Percentiles rank a stretch among this genome's conserved stretches.
Evolutionary conservation across 108 stramenopile genomes (phyloP).

Genomic region (Asterionellopsis glacialis): DNA sequence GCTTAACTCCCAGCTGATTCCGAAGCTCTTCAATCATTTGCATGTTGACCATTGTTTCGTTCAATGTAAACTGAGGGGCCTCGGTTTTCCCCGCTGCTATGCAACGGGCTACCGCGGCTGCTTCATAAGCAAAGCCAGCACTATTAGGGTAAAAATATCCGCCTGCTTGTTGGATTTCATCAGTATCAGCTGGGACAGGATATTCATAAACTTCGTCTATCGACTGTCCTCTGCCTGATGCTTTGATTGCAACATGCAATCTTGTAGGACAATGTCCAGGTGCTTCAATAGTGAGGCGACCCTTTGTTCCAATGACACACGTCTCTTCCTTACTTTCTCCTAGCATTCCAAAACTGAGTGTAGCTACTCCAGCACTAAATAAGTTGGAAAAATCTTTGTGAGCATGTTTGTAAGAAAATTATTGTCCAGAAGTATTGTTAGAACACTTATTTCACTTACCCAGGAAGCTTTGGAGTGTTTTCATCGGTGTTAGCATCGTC

Average conservation of each 20-base stretch:
- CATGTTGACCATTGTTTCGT: constrained; percentile 47
- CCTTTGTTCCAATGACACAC: constrained; percentile 58
- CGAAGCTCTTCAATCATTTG: constrained; percentile 49
- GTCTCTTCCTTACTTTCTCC: constrained; percentile 78
- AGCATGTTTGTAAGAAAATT: background rate
- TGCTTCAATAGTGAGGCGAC: constrained; percentile 61
- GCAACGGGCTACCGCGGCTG: constrained; percentile 75
- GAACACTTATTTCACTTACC: constrained; percentile 14
- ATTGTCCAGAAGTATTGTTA: background rate
- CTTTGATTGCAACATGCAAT: constrained; percentile 42
- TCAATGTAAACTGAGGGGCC: constrained; percentile 58
- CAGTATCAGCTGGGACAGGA: constrained; percentile 52
- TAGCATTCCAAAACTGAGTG: constrained; percentile 45
- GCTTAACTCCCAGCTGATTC: constrained; percentile 49
- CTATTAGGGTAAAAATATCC: constrained; percentile 82
- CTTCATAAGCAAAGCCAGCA: constrained; percentile 76
- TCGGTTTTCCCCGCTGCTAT: constrained; percentile 66
- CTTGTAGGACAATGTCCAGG: constrained; percentile 79
- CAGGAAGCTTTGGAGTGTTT: constrained; percentile 46
- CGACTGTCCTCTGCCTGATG: constrained; percentile 37
- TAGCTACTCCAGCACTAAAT: constrained; percentile 43
- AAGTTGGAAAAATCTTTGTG: too few relatives aligned
- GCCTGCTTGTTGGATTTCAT: constrained; percentile 51
- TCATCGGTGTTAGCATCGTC: constrained; percentile 10
- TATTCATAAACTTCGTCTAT: constrained; percentile 29